Base-by-base conservation (phyloP, 179 eudicot species). In the Vitellaria paradoxa region DNA sequence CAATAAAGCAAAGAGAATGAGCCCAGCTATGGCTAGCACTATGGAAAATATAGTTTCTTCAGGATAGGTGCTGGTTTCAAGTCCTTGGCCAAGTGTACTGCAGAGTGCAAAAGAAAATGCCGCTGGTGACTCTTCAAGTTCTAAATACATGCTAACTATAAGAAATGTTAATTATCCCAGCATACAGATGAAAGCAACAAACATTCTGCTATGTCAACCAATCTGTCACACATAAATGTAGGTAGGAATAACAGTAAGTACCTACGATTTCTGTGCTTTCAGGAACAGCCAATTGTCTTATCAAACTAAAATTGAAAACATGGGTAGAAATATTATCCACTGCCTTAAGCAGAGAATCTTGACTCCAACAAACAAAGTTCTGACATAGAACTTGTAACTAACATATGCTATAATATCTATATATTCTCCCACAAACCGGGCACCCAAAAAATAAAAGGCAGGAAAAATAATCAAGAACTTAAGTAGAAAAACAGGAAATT, bases 31-130 rank as follows among this genome's bases (percentile, higher is more conserved):
- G 66, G 97, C 98, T 67, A 93, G 82, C 59, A 88, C 89, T 80
- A 93, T 93, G 80, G 97, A 90, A 80, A 93, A 93, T 82, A 93
- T 79, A 76, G 91, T 89, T 84, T 93, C 98, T 72, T 93, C 97
- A 63, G 88, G 87, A 80, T 90, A 93, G n/a, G 98, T 91, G 87
- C 98, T 91, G 71, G 97, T 93, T 84, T 89, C 81, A 76, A 93
- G 98, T 74, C 98, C 98, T 83, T 93, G 98, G 26, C 98, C 98
- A 65, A 93, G 91, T 62, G 98, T 93, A 82, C 98, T 93, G 93
- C 73, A 78, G 21, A 76, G 14, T 23, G 6, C 10, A 74, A 62
- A 62, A 61, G 40, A 72, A 76, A 73, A 79, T 4, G 8, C 49
- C 10, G 42, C 18, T 30, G 59, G 56, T 74, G 61, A 57, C 30